phyloP scores from a whole-genome alignment of 306 rosid species.

The Argentina anserina region DNA sequence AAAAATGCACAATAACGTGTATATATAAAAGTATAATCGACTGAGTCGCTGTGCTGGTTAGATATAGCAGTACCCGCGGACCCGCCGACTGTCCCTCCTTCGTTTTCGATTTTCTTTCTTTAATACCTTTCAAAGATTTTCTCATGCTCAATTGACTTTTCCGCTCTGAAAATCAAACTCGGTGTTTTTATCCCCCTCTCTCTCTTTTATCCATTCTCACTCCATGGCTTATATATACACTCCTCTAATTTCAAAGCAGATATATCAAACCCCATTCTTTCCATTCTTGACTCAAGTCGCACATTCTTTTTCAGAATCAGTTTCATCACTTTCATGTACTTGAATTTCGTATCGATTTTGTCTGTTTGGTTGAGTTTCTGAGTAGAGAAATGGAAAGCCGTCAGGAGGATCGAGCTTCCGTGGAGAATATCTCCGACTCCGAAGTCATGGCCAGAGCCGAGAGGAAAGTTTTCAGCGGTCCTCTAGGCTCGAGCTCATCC shows the following conservation, averaged over 20 bases:
- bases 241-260: neutral
- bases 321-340: neutral
- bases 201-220: neutral
- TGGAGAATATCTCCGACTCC: conserved; percentile 8
- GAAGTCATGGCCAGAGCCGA: neutral
- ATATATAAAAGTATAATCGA: neutral
- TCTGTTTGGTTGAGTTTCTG: neutral
- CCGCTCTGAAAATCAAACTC: neutral
- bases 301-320: neutral
- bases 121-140: neutral
- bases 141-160: conserved; percentile 5
- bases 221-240: neutral
- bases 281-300: neutral
- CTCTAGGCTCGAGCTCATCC: conserved; percentile 11
- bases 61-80: neutral
- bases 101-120: no score
- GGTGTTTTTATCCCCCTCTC: neutral
- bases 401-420: neutral
- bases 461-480: conserved; percentile 36
- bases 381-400: conserved; percentile 11
- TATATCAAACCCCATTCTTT: neutral
- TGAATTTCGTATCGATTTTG: neutral
- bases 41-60: neutral
- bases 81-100: conserved; percentile 7
- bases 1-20: neutral